phyloP scores from a whole-genome alignment of 768 basidiomycete species.

The Auricularia cornea region DNA sequence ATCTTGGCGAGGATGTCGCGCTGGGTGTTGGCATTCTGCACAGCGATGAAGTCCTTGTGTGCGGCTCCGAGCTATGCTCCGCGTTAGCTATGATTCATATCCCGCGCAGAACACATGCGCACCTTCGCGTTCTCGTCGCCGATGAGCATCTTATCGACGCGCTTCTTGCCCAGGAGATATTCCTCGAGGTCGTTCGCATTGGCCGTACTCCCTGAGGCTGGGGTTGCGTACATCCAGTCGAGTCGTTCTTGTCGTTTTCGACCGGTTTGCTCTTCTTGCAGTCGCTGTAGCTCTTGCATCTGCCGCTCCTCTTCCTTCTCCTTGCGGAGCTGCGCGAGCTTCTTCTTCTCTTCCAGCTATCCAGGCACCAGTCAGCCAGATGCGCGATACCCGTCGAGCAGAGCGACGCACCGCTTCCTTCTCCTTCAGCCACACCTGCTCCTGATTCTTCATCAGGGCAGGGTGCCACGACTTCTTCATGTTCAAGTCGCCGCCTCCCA shows the following conservation, averaged over 20 bases:
- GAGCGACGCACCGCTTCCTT: slow-evolving; percentile 73
- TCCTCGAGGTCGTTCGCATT: slow-evolving; percentile 92
- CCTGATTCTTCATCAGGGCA: slow-evolving; percentile 95
- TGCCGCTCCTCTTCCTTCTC: slow-evolving; percentile 98
- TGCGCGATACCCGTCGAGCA: neutral
- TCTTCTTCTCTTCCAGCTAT: slow-evolving; percentile 97
- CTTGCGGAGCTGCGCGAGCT: slow-evolving; percentile 90
- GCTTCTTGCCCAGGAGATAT: slow-evolving; percentile 93
- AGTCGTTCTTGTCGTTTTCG: slow-evolving; percentile 90
- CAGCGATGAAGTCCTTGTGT: slow-evolving; percentile 88
- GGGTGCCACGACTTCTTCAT: slow-evolving; percentile 99
- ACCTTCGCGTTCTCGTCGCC: slow-evolving; percentile 90
- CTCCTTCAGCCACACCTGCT: slow-evolving; percentile 98
- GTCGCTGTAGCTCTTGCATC: slow-evolving; percentile 87
- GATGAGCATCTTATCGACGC: slow-evolving; percentile 91
- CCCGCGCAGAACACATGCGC: slow-evolving; percentile 10
- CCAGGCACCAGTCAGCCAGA: slow-evolving; percentile 11
- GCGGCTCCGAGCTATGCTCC: slow-evolving; percentile 62
- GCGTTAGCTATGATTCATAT: slow-evolving; percentile 8
- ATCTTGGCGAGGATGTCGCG: slow-evolving; percentile 91
- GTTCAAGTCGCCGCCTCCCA: slow-evolving; percentile 98
- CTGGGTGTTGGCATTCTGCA: slow-evolving; percentile 85
- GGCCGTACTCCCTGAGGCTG: slow-evolving; percentile 78
- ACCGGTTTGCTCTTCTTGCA: slow-evolving; percentile 93
- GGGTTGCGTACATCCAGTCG: slow-evolving; percentile 99